A percentile compares a stretch with the other conserved stretches of the same genome.
Evolutionary conservation across 495 filamentous ascomycete species (phyloP).

Genomic region (Ascobolus immersus): DNA sequence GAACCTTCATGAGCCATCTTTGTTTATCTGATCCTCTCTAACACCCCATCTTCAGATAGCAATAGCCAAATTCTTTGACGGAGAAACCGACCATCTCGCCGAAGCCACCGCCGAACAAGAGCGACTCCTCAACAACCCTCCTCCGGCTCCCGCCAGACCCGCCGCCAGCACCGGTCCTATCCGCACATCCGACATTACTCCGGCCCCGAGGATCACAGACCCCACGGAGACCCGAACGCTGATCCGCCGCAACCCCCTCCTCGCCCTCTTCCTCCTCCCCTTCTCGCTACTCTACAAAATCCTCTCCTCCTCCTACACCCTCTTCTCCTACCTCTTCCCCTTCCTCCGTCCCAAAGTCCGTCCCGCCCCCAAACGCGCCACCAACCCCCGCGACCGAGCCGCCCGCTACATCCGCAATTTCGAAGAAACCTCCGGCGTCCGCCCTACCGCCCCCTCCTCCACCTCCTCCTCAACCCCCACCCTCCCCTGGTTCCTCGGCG

Average conservation of each 20-base stretch:
- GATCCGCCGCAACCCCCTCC: conserved; percentile 42
- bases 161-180: conserved; percentile 32
- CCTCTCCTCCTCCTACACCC: conserved; percentile 31
- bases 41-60: conserved; percentile 71
- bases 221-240: conserved; percentile 42
- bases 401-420: conserved; percentile 74
- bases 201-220: conserved; percentile 59
- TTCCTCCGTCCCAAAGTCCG: conserved; percentile 50
- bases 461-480: no score
- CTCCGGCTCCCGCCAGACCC: conserved; percentile 22
- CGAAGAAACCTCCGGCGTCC: conserved; percentile 38
- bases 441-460: no score
- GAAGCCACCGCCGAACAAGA: conserved; percentile 41
- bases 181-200: conserved; percentile 21
- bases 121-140: conserved; percentile 20
- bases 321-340: conserved; percentile 49
- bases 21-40: no score
- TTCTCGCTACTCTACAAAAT: conserved; percentile 52
- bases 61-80: conserved; percentile 90
- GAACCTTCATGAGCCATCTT: conserved; percentile 12
- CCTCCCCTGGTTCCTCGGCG: conserved; percentile 54
- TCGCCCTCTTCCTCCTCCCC: conserved; percentile 55
- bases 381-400: conserved; percentile 67
- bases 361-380: conserved; percentile 32
- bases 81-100: conserved; percentile 62